These are phyloP conservation scores for Iris pallida DNA, from an alignment of 116 monocot genomes.

Conservation along the genomic window DNA sequence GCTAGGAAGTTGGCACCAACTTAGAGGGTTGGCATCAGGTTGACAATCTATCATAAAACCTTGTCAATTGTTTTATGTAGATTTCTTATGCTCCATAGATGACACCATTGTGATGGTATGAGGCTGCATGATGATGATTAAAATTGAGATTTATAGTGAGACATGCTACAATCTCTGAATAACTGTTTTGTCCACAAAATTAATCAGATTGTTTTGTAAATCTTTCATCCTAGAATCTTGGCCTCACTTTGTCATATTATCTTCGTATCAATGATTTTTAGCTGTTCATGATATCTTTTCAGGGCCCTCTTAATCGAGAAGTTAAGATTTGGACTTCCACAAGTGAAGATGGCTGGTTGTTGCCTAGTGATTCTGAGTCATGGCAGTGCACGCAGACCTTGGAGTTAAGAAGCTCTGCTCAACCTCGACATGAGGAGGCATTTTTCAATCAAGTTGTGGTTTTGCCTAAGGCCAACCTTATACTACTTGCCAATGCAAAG, in stretches of 20 bases:
- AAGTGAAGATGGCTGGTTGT: constrained; percentile 77
- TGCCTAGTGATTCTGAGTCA: constrained; percentile 79
- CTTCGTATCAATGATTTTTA: neutral
- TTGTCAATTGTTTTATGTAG: too few species aligned
- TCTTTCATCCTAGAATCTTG: neutral
- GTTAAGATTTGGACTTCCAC: constrained; percentile 85
- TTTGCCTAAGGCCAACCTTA: constrained; percentile 64
- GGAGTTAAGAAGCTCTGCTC: constrained; percentile 70
- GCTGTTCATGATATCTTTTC: constrained; percentile 6
- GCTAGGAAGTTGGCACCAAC: too few species aligned
- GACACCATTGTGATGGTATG: too few species aligned
- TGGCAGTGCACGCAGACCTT: constrained; percentile 95
- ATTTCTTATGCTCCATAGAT: too few species aligned
- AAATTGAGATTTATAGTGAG: too few species aligned
- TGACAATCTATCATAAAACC: too few species aligned
- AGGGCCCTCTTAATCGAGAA: constrained; percentile 95
- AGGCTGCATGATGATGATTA: too few species aligned
- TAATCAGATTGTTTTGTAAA: neutral
- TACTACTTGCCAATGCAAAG: constrained; percentile 97
- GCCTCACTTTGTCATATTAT: neutral
- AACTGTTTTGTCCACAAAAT: neutral
- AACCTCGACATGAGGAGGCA: constrained; percentile 61
- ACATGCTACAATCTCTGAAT: neutral
- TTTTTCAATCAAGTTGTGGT: constrained; percentile 98
- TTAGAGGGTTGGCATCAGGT: too few species aligned